Evolutionary conservation across 805 yeast species (phyloP).

Genomic region (Wickerhamomyces hampshirensis): DNA sequence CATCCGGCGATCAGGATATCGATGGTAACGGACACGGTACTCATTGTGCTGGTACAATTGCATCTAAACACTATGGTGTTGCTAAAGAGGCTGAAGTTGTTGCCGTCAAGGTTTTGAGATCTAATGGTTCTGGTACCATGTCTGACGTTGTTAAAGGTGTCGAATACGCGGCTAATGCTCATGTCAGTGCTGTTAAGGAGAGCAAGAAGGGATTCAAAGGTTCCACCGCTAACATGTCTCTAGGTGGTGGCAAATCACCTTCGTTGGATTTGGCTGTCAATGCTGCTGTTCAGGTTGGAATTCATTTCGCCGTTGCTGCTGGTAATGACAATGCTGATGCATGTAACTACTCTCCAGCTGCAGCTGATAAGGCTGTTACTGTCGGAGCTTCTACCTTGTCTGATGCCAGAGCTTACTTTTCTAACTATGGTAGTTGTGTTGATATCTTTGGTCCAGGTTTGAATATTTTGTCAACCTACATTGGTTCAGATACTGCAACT

Average conservation of each 20-base stretch:
- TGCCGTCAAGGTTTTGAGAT: slow-evolving; percentile 79
- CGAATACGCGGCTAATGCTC: slow-evolving; percentile 76
- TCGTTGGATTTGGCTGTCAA: slow-evolving; percentile 83
- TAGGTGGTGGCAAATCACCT: slow-evolving; percentile 90
- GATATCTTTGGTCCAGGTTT: slow-evolving; percentile 97
- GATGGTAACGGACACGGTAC: slow-evolving; percentile 96
- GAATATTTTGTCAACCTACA: slow-evolving; percentile 77
- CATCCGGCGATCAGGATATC: slow-evolving; percentile 58
- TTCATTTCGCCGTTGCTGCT: slow-evolving; percentile 94
- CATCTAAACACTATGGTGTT: slow-evolving; percentile 73
- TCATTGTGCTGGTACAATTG: slow-evolving; percentile 96
- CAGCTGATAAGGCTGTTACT: slow-evolving; percentile 78
- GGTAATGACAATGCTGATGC: slow-evolving; percentile 95
- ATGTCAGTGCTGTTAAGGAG: slow-evolving; percentile 46
- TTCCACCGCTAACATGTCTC: slow-evolving; percentile 87
- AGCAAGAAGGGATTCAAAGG: slow-evolving; percentile 70
- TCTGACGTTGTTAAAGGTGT: slow-evolving; percentile 82
- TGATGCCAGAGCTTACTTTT: slow-evolving; percentile 90
- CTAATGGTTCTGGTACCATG: slow-evolving; percentile 80
- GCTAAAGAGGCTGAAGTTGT: slow-evolving; percentile 76
- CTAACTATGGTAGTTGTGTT: slow-evolving; percentile 94
- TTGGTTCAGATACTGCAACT: slow-evolving; percentile 70
- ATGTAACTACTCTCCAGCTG: slow-evolving; percentile 88
- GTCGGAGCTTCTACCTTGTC: slow-evolving; percentile 92
- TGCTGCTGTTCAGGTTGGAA: slow-evolving; percentile 84